Evolutionary conservation across 164 flowering plant genomes (phyloP).

Genomic region (Vitis riparia): DNA sequence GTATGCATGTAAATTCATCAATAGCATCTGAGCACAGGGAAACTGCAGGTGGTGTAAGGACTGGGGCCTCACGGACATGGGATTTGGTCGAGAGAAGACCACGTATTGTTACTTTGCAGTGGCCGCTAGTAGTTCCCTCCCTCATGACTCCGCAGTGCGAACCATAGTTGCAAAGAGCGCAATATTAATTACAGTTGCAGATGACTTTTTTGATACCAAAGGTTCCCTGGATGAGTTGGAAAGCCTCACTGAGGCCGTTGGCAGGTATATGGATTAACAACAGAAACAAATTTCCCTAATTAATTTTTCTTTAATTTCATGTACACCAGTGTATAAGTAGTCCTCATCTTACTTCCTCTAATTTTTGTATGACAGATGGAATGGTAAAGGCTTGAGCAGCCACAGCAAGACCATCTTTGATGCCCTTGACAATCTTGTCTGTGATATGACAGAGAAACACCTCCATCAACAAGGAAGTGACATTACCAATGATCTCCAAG

Average conservation of each 20-base stretch:
- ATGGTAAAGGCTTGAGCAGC: slow-evolving; percentile 26
- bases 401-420: slow-evolving; percentile 34
- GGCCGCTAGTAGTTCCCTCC: neutral
- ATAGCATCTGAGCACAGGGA: too few species aligned
- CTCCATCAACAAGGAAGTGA: slow-evolving; percentile 16
- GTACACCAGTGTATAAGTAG: too few species aligned
- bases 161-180: slow-evolving; percentile 21
- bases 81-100: slow-evolving; percentile 13
- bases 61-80: slow-evolving; percentile 19
- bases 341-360: too few species aligned
- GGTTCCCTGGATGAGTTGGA: slow-evolving; percentile 13
- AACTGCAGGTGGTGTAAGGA: too few species aligned
- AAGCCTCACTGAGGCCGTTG: slow-evolving; percentile 25
- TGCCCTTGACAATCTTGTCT: slow-evolving; percentile 36
- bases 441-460: slow-evolving; percentile 15
- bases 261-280: too few species aligned
- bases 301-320: too few species aligned
- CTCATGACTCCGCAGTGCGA: slow-evolving; percentile 16
- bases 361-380: slow-evolving; percentile 32
- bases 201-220: slow-evolving; percentile 22
- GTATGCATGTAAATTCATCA: too few species aligned
- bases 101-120: slow-evolving; percentile 2
- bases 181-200: slow-evolving; percentile 25
- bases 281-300: slow-evolving; percentile 13
- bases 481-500: slow-evolving; percentile 16